phyloP scores from a whole-genome alignment of 768 basidiomycete species.

The Kwoniella mangroviensis region DNA sequence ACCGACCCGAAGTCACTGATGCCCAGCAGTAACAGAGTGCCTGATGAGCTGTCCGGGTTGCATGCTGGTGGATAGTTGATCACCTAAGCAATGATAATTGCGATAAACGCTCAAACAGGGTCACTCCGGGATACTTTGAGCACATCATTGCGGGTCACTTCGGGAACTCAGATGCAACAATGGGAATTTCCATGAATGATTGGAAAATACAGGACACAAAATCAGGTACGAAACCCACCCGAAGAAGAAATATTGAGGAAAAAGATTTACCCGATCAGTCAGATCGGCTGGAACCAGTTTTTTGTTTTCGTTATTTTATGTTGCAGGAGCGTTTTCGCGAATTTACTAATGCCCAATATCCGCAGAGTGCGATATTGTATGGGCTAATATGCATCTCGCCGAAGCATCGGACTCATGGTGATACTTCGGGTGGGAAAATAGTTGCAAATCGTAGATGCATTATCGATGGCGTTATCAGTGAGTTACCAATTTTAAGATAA shows the following conservation, averaged over 20 bases:
- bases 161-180: background rate
- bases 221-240: background rate
- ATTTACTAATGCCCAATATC: background rate
- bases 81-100: too few relatives aligned
- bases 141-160: background rate
- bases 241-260: background rate
- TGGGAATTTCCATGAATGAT: too few relatives aligned
- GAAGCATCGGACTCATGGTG: too few relatives aligned
- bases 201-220: too few relatives aligned
- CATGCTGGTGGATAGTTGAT: too few relatives aligned
- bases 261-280: background rate
- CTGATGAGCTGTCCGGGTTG: too few relatives aligned
- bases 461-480: conserved; percentile 24
- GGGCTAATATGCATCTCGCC: too few relatives aligned
- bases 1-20: background rate
- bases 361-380: too few relatives aligned
- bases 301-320: background rate
- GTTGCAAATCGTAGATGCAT: conserved; percentile 61
- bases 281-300: background rate
- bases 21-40: too few relatives aligned
- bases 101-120: too few relatives aligned
- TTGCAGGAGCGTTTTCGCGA: background rate
- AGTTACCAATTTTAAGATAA: background rate
- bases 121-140: background rate
- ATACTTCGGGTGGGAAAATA: too few relatives aligned